Percentiles rank a stretch among this genome's conserved stretches.
These are phyloP conservation scores for Salvia hispanica DNA, from an alignment of 257 asterid genomes.

Conservation along the genomic window DNA sequence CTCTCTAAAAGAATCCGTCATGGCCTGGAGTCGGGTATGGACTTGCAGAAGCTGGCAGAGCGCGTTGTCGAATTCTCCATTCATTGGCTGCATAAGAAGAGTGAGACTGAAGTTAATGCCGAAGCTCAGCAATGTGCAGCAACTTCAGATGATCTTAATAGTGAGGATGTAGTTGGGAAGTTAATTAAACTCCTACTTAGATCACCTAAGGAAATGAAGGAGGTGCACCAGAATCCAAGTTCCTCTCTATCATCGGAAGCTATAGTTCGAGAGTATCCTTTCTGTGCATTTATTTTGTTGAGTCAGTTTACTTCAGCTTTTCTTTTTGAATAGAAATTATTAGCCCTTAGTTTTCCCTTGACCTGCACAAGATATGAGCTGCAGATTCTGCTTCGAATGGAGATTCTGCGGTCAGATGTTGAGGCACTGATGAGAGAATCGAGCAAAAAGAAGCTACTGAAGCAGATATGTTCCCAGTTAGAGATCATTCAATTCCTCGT, in stretches of 20 bases:
- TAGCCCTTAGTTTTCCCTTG: constrained; percentile 42
- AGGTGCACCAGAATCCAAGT: constrained; percentile 43
- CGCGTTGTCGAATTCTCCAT: constrained; percentile 66
- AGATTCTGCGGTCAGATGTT: constrained; percentile 62
- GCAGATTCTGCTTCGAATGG: constrained; percentile 95
- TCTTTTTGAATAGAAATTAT: background rate
- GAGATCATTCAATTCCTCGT: constrained; percentile 88
- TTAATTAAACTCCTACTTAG: constrained; percentile 49
- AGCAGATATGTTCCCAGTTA: constrained; percentile 82
- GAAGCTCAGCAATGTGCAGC: constrained; percentile 36
- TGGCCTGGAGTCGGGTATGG: constrained; percentile 74
- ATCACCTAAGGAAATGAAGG: constrained; percentile 82
- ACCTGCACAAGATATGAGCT: constrained; percentile 69
- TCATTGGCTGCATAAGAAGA: constrained; percentile 45
- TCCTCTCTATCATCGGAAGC: constrained; percentile 44
- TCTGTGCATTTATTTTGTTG: constrained; percentile 25
- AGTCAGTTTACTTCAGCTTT: background rate
- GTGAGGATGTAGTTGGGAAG: constrained; percentile 38
- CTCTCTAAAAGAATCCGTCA: constrained; percentile 60
- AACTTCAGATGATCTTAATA: constrained; percentile 39
- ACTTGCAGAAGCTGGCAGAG: constrained; percentile 75
- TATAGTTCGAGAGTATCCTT: constrained; percentile 85
- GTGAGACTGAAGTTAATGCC: constrained; percentile 33
- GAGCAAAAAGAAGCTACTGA: constrained; percentile 63
- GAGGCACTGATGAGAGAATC: constrained; percentile 52